Evolutionary conservation across 371 early-diverging fungal species (phyloP), one percentile per base, ranked within the genome.

Genomic region (Syncephalis fuscata): DNA sequence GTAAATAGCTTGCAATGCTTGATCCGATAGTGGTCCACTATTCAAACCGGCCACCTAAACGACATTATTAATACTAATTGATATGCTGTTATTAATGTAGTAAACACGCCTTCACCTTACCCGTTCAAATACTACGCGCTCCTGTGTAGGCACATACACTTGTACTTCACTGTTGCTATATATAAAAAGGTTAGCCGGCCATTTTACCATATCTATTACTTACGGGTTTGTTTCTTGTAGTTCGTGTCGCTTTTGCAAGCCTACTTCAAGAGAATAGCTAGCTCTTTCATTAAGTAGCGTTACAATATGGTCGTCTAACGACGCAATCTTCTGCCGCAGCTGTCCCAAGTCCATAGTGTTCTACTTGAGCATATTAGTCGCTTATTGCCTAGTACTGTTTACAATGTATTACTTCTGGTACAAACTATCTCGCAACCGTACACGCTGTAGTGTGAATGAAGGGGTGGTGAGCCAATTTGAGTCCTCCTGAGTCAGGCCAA

Each of bases 261-360:
- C 88, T 53, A 90, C 82, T 56, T 80, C 80, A 40, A 87, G 71
- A 21, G 86, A 82, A n/a, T 88, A 68, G 32, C 72, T 72, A 8
- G 91, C 88, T 23, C 88, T 78, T 57, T 88, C 85, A 65, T 86
- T 90, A 16, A 88, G 71, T 26, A 88, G 63, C 22, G 72, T 62
- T 27, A 90, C 82, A 27, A 90, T 61, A 36, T 79, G 71, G 23
- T 70, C 63, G 61, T 88, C 88, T 21, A 90, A 63, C n/a, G 75
- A 66, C 53, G 85, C 85, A 43, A 90, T 85, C 51, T 78, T 68
- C 39, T 65, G 58, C 43, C 88, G 70, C 19, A 77, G 41, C 21
- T 46, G 32, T 36, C 38, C 19, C 39, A 32, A 38, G 38, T 38
- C 48, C 40, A 37, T 48, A 21, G n/a, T 38, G 11, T 32, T 32